These are phyloP conservation scores for Cercospora nicotianae DNA, from an alignment of 2,329 filamentous ascomycete species.

Conservation along the genomic window DNA sequence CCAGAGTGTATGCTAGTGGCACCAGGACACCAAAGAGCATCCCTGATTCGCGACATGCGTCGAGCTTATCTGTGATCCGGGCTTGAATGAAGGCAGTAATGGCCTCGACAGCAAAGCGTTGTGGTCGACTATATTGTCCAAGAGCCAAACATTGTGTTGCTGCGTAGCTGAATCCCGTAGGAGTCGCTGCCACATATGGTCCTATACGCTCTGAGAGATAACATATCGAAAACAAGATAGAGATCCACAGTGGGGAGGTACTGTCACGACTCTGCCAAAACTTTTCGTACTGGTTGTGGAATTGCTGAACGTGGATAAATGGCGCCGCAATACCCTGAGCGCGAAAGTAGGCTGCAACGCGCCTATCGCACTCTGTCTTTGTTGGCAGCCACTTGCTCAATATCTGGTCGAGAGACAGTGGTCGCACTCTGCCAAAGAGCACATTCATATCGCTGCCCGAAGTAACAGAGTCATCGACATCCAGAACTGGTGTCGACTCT, in stretches of 20 bases:
- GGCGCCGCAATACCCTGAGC: constrained; percentile 21
- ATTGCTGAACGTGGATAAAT: constrained; percentile 20
- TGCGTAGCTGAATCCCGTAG: constrained; percentile 10
- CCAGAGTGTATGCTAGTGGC: constrained; percentile 32
- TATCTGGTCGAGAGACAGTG: constrained; percentile 9
- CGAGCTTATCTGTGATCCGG: constrained; percentile 16
- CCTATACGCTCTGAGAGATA: constrained; percentile 18
- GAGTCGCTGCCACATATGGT: neutral
- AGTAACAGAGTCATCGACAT: constrained; percentile 1
- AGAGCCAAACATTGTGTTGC: constrained; percentile 19
- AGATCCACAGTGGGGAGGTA: constrained; percentile 47
- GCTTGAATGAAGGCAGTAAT: constrained; percentile 17
- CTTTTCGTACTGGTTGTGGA: constrained; percentile 40
- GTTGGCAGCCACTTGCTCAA: constrained; percentile 16
- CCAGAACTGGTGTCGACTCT: constrained; percentile 2
- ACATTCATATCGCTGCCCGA: constrained; percentile 16
- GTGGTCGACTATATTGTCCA: constrained; percentile 15
- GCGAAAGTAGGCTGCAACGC: constrained; percentile 19
- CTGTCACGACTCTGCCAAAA: constrained; percentile 47
- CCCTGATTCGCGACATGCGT: constrained; percentile 13
- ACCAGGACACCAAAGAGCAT: constrained; percentile 16
- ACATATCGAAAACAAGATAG: constrained; percentile 44
- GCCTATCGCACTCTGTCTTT: constrained; percentile 17
- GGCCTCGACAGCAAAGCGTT: constrained; percentile 20
- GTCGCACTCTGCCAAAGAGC: constrained; percentile 17